Conservation (phyloP, 1,284 basidiomycete genomes). For the Cryptococcus sp. region DNA sequence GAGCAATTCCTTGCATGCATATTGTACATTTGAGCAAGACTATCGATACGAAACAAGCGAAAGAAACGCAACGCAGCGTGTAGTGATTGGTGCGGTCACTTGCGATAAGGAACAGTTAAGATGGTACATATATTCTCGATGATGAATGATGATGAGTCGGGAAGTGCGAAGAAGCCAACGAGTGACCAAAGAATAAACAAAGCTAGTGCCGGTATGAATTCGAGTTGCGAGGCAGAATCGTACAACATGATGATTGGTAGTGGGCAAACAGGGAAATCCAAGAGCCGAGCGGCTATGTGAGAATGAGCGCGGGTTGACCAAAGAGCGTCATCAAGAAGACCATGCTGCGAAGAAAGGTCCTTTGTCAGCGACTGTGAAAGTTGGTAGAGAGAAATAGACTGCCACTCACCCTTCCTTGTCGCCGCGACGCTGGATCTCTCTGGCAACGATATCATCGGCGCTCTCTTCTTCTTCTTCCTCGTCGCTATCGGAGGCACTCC, state of each 20-base stretch:
- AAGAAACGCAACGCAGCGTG: too few species aligned
- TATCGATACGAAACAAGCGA: too few species aligned
- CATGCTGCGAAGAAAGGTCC: constrained; percentile 21
- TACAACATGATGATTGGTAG: not conserved
- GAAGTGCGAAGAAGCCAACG: too few species aligned
- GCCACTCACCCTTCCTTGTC: constrained; percentile 44
- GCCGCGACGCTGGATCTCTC: constrained; percentile 36
- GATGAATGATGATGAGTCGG: too few species aligned
- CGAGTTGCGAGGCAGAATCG: too few species aligned
- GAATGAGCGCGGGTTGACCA: constrained; percentile 46
- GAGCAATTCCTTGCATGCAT: too few species aligned
- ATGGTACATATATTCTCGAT: too few species aligned
- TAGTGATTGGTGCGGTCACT: too few species aligned
- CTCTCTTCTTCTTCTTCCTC: constrained; percentile 40
- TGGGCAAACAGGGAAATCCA: not conserved
- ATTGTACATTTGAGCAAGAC: too few species aligned
- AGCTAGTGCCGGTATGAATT: too few species aligned
- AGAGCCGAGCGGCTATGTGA: constrained; percentile 30
- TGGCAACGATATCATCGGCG: constrained; percentile 38
- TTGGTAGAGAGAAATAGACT: not conserved
- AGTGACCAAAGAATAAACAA: too few species aligned
- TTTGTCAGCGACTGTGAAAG: not conserved
- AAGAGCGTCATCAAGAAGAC: constrained; percentile 47
- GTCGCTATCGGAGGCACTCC: constrained; percentile 21
- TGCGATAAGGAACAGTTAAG: too few species aligned